A percentile compares a stretch with the other conserved stretches of the same genome.
Conservation (phyloP, 176 grass and related monocot genomes). For the Paspalum notatum region DNA sequence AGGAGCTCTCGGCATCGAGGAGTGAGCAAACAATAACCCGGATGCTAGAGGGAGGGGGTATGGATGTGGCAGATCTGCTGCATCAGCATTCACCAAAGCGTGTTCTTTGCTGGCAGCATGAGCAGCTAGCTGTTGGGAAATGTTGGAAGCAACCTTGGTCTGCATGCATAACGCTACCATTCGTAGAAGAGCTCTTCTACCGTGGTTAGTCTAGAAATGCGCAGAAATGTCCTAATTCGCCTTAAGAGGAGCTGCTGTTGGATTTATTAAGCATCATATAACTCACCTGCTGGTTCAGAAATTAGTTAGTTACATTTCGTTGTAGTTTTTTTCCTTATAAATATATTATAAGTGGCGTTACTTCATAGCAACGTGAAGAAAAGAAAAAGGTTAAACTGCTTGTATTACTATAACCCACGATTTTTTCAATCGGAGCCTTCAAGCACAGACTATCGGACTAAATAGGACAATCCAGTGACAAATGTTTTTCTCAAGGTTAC, state of each 20-base stretch:
- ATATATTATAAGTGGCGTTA: background rate
- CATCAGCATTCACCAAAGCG: background rate
- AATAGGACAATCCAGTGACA: background rate
- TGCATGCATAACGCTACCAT: background rate
- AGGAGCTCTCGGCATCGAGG: background rate
- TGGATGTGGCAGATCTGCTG: background rate
- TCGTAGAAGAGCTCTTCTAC: background rate
- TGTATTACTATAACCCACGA: background rate
- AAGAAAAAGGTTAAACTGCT: background rate
- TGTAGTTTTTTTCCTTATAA: background rate
- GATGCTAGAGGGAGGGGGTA: background rate
- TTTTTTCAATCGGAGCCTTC: background rate
- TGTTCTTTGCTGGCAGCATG: background rate
- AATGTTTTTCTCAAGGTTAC: background rate
- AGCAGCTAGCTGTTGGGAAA: background rate
- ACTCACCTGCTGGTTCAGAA: rapidly evolving
- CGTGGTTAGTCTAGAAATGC: background rate
- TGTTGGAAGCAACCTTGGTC: background rate
- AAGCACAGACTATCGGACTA: background rate
- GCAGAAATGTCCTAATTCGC: background rate
- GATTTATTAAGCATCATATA: no score
- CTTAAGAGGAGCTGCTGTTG: no score
- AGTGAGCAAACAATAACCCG: background rate
- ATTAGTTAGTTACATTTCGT: background rate
- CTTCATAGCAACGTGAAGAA: background rate